phyloP scores from a whole-genome alignment of 495 filamentous ascomycete genomes.

The Hypoxylon fuscum region DNA sequence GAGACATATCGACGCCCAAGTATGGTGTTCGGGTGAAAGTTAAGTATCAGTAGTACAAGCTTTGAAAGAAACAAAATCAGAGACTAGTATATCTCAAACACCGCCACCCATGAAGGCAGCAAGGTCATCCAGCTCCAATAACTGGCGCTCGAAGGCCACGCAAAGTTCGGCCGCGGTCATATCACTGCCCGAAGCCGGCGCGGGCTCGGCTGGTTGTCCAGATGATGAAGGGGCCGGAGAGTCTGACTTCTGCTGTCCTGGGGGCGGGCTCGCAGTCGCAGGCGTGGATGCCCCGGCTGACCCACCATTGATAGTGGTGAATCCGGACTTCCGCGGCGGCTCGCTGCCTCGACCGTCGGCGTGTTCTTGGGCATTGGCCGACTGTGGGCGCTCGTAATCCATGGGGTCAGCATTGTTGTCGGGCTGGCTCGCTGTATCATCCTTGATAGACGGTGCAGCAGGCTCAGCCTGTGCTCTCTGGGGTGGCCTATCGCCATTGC shows the following conservation, averaged over 20 bases:
- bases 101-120: constrained; percentile 64
- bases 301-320: constrained; percentile 62
- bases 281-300: constrained; percentile 53
- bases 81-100: constrained; percentile 44
- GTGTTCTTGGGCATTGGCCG: constrained; percentile 39
- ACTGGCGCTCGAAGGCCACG: constrained; percentile 58
- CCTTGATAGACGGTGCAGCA: constrained; percentile 53
- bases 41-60: constrained; percentile 17
- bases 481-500: constrained; percentile 46
- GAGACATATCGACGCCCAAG: constrained; percentile 2
- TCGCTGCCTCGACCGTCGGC: constrained; percentile 53
- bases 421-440: constrained; percentile 53
- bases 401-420: constrained; percentile 58
- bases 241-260: constrained; percentile 46
- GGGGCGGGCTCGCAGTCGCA: constrained; percentile 53
- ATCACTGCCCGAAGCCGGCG: constrained; percentile 44
- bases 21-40: not conserved
- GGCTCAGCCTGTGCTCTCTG: constrained; percentile 36
- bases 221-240: constrained; percentile 50
- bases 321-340: constrained; percentile 56
- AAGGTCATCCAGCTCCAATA: constrained; percentile 60
- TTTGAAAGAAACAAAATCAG: constrained; percentile 6
- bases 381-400: constrained; percentile 53
- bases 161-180: constrained; percentile 62
- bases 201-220: constrained; percentile 33